Percentiles rank a stretch among this genome's conserved stretches.
phyloP scores from a whole-genome alignment of 345 rosid genomes.

The Populus davidiana region DNA sequence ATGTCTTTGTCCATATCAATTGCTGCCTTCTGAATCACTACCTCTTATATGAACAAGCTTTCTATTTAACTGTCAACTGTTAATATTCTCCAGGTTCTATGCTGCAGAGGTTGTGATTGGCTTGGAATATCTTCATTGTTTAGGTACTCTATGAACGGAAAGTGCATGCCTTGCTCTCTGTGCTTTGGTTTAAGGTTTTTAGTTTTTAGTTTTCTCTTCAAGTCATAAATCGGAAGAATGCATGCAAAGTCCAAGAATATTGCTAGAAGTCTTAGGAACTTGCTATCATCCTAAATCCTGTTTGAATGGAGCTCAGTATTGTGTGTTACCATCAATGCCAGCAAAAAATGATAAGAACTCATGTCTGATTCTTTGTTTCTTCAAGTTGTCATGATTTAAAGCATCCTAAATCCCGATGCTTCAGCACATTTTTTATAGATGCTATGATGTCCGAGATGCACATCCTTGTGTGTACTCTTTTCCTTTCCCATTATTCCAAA shows the following conservation, averaged over 20 bases:
- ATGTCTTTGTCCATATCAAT: not conserved
- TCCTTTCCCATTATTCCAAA: not conserved
- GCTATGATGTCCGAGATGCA: not conserved
- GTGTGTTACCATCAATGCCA: not conserved
- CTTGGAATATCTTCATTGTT: slow-evolving; percentile 94
- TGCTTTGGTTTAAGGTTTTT: not conserved
- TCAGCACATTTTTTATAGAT: not conserved
- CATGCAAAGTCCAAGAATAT: not conserved
- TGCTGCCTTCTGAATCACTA: not conserved
- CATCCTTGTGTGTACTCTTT: not conserved
- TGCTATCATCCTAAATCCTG: not conserved
- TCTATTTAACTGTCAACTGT: not conserved
- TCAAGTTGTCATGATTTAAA: not conserved
- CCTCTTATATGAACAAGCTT: not conserved
- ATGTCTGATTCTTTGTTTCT: too few relatives aligned
- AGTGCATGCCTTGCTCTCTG: not conserved
- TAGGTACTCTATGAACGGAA: slow-evolving; percentile 47
- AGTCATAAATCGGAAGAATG: not conserved
- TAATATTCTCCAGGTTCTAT: slow-evolving; percentile 64
- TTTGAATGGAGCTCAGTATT: not conserved
- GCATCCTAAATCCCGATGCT: not conserved
- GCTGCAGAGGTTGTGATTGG: slow-evolving; percentile 85
- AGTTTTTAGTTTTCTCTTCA: not conserved
- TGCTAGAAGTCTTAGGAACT: not conserved
- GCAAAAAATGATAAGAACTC: not conserved